phyloP scores from a whole-genome alignment of 129 eudicot genomes.

The Artemisia tridentata region DNA sequence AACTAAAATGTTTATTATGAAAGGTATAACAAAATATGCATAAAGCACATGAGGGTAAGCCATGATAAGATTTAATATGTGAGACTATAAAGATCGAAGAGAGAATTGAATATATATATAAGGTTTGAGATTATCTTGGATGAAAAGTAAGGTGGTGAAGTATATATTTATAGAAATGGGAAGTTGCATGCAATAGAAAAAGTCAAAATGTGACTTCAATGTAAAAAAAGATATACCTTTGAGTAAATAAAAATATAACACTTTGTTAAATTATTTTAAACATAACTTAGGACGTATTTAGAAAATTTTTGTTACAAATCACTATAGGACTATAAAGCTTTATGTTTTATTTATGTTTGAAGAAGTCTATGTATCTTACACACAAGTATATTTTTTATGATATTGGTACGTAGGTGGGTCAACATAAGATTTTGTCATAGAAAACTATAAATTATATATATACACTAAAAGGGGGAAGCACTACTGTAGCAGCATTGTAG shows the following conservation, averaged over 20 bases:
- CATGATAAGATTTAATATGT: neutral
- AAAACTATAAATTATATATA: no score
- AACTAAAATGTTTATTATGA: slow-evolving; percentile 12
- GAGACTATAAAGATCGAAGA: neutral
- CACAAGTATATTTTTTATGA: neutral
- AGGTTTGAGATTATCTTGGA: neutral
- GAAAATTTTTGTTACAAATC: slow-evolving; percentile 6
- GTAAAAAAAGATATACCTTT: slow-evolving; percentile 30
- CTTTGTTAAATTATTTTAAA: neutral
- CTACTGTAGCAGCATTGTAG: no score
- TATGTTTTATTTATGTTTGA: neutral
- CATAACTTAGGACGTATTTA: neutral
- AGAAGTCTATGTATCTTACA: slow-evolving; percentile 2
- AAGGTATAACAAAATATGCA: slow-evolving; percentile 11
- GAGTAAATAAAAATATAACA: slow-evolving; percentile 23
- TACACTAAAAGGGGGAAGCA: no score
- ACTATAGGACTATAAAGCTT: neutral
- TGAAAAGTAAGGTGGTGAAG: slow-evolving; percentile 14
- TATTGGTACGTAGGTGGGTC: neutral
- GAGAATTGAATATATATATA: neutral
- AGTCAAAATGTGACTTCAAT: slow-evolving; percentile 32
- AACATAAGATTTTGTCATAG: slow-evolving; percentile 16
- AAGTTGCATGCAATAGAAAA: slow-evolving; percentile 22
- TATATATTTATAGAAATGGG: slow-evolving; percentile 9
- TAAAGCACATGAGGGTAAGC: slow-evolving; percentile 20